These are phyloP conservation scores for Candida ortonii DNA, from an alignment of 805 yeast species.

Conservation along the genomic window DNA sequence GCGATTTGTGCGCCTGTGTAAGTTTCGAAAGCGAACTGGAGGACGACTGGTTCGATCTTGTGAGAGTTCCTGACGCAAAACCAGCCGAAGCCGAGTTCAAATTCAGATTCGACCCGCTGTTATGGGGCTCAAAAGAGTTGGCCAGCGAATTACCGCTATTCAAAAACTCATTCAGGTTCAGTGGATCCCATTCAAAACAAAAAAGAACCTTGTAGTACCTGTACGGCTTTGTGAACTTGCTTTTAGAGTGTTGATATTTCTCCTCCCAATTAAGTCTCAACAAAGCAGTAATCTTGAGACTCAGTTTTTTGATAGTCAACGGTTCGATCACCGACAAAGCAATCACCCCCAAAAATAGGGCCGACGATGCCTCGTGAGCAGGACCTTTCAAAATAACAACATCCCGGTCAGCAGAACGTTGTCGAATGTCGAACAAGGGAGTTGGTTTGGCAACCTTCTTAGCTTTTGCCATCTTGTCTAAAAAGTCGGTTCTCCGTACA, in stretches of 20 bases:
- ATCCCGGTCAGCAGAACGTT: slow-evolving; percentile 69
- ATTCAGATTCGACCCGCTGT: slow-evolving; percentile 11
- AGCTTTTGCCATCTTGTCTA: slow-evolving; percentile 15
- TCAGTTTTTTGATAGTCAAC: slow-evolving; percentile 58
- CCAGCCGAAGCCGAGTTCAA: slow-evolving; percentile 15
- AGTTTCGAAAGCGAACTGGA: slow-evolving; percentile 42
- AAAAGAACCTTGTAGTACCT: slow-evolving; percentile 61
- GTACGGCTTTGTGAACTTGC: slow-evolving; percentile 42
- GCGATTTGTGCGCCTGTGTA: slow-evolving; percentile 27
- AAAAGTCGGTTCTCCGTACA: no score
- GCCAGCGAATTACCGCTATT: slow-evolving; percentile 19
- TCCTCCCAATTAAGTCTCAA: slow-evolving; percentile 67
- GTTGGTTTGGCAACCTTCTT: slow-evolving; percentile 29
- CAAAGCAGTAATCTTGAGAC: slow-evolving; percentile 64
- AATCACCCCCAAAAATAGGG: slow-evolving; percentile 70
- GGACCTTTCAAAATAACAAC: slow-evolving; percentile 80
- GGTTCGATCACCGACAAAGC: slow-evolving; percentile 77
- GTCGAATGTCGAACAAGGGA: slow-evolving; percentile 45
- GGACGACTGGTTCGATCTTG: slow-evolving; percentile 40
- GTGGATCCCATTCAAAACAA: slow-evolving; percentile 76
- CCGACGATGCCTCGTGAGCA: slow-evolving; percentile 74
- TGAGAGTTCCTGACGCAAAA: slow-evolving; percentile 32
- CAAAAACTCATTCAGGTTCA: slow-evolving; percentile 46
- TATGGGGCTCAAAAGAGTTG: slow-evolving; percentile 14
- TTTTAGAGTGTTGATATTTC: slow-evolving; percentile 43